Base-by-base conservation (phyloP, 2,329 filamentous ascomycete genomes). In the Fusarium torreyae region DNA sequence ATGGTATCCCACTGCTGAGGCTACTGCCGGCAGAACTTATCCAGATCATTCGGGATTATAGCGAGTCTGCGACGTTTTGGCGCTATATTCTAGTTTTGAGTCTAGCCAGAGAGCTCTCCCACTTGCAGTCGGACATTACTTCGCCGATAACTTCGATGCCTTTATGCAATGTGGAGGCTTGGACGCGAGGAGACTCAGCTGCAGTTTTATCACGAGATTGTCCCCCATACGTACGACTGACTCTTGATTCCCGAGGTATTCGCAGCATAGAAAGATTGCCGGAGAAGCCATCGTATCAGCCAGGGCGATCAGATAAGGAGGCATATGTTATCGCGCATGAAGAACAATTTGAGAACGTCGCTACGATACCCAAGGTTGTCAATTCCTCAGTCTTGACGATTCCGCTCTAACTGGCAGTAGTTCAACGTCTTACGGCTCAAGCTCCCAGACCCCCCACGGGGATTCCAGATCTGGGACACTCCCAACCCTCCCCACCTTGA, bases 401-500 rank as follows among this genome's bases (percentile, higher is more conserved):
- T 7, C 2, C n/a, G 20, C 20, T 26, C 60, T 65, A 38, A 65
- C 34, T n/a, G 2, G 11, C 17, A 8, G 3, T 7, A 65, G 62
- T 53, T 53, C 26, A 57, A 65, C 7, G 36, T 60, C 5, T 14
- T 65, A 3, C 13, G 17, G 5, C 62, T 65, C 10, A 17, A 43
- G n/a, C 28, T 59, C 5, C 39, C 53, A 15, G 14, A 36, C 9
- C n/a, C 38, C 7, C 18, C 40, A 40, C 38, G 18, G 6, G 53
- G 60, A 2, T 48, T 65, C 15, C 62, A 65, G 3, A 43, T 65
- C 3, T 65, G 62, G 62, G 61, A 65, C 6, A 65, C 53, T 2
- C 62, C 62, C 5, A 65, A 7, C 15, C 60, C 62, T 14, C 62
- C 62, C 17, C 3, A 13, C 5, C 36, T 53, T 9, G 46, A 53